These are phyloP conservation scores for Lichtheimia hyalospora DNA, from an alignment of 371 early-diverging fungal genomes.

Conservation along the genomic window DNA sequence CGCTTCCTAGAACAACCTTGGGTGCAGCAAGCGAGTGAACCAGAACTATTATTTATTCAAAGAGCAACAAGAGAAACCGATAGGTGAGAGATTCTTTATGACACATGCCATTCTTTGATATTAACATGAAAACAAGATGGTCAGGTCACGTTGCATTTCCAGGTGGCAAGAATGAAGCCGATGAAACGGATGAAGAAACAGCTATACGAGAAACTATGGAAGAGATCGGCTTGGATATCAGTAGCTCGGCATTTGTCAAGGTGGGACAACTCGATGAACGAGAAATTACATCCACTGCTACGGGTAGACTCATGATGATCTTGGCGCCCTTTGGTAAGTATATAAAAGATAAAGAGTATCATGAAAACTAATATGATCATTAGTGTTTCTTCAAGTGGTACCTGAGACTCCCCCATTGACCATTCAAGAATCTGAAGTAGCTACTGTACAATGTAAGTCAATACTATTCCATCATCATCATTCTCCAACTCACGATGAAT, in stretches of 20 bases:
- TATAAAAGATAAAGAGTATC: neutral
- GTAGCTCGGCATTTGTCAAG: slow-evolving; percentile 41
- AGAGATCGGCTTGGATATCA: slow-evolving; percentile 66
- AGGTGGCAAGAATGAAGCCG: slow-evolving; percentile 67
- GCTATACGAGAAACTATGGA: slow-evolving; percentile 69
- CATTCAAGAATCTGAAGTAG: slow-evolving; percentile 61
- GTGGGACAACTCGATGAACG: slow-evolving; percentile 69
- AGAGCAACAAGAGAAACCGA: slow-evolving; percentile 64
- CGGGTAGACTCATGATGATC: slow-evolving; percentile 57
- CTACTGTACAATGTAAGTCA: slow-evolving; percentile 62
- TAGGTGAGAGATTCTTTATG: slow-evolving; percentile 34
- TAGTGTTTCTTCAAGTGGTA: slow-evolving; percentile 63
- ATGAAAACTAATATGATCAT: slow-evolving; percentile 3
- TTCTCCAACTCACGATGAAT: too few species aligned
- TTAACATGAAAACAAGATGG: slow-evolving; percentile 35
- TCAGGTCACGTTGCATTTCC: slow-evolving; percentile 78
- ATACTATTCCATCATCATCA: neutral
- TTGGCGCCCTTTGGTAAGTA: slow-evolving; percentile 61
- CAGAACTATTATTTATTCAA: slow-evolving; percentile 68
- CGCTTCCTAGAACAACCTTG: slow-evolving; percentile 38
- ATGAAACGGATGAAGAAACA: slow-evolving; percentile 66
- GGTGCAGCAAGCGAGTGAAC: slow-evolving; percentile 32
- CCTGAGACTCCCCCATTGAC: slow-evolving; percentile 54
- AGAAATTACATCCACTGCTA: slow-evolving; percentile 54
- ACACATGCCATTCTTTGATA: neutral